These are phyloP conservation scores for Tephrocybe rancida DNA, from an alignment of 768 basidiomycete genomes.

Conservation along the genomic window DNA sequence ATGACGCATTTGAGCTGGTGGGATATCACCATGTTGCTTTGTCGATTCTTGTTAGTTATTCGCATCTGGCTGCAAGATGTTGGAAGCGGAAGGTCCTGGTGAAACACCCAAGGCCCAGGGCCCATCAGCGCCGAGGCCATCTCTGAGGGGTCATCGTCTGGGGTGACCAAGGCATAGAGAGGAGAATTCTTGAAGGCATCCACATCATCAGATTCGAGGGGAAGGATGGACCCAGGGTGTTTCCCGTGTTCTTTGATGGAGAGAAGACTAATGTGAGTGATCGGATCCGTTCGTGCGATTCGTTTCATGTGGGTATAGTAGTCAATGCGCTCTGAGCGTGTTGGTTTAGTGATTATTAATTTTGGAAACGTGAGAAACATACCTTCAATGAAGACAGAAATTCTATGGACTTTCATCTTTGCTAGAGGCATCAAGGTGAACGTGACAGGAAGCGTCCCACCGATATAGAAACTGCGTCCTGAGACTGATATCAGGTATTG, in stretches of 20 bases:
- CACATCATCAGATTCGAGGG: constrained; percentile 70
- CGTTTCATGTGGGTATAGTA: constrained; percentile 74
- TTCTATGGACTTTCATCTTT: constrained; percentile 79
- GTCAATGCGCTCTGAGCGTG: constrained; percentile 69
- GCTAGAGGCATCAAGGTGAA: constrained; percentile 82
- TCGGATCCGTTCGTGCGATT: constrained; percentile 69
- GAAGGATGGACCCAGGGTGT: constrained; percentile 66
- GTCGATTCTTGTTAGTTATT: constrained; percentile 80
- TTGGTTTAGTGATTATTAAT: neutral
- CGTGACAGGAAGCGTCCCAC: constrained; percentile 77
- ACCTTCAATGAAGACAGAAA: constrained; percentile 85
- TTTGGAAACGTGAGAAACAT: constrained; percentile 17
- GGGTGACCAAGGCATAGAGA: constrained; percentile 49
- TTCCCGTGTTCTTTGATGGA: constrained; percentile 59
- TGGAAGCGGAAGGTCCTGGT: constrained; percentile 70
- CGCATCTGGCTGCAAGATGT: constrained; percentile 59
- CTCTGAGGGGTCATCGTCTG: constrained; percentile 56
- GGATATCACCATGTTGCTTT: constrained; percentile 71
- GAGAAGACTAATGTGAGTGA: constrained; percentile 62
- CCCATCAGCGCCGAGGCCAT: constrained; percentile 66
- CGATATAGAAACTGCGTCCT: constrained; percentile 80
- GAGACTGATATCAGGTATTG: constrained; percentile 78
- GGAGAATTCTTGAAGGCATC: constrained; percentile 71
- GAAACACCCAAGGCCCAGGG: constrained; percentile 87
- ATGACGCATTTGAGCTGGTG: constrained; percentile 85